Evolutionary conservation across 768 basidiomycete genomes (phyloP).

Genomic region (Polyporus arcularius): DNA sequence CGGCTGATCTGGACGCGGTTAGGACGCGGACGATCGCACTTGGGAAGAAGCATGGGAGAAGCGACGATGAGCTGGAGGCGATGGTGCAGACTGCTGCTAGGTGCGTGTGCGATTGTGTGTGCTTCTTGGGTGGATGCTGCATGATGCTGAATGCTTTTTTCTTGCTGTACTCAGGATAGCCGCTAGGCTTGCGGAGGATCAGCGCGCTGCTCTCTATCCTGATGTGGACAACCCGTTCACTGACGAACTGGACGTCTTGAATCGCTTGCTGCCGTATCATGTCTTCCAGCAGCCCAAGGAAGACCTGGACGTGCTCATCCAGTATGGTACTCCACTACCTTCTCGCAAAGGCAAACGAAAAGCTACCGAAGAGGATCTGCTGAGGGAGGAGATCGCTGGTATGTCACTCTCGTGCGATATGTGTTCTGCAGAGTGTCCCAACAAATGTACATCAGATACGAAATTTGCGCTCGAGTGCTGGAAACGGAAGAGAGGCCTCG

Average conservation of each 20-base stretch:
- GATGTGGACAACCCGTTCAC: slow-evolving; percentile 71
- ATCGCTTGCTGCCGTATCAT: slow-evolving; percentile 79
- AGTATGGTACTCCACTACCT: slow-evolving; percentile 3
- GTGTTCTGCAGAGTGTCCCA: background rate
- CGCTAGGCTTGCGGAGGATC: slow-evolving; percentile 61
- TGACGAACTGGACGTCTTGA: slow-evolving; percentile 61
- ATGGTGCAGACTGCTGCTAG: slow-evolving; percentile 49
- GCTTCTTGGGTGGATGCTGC: background rate
- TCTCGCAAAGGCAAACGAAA: slow-evolving; percentile 64
- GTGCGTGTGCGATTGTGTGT: slow-evolving; percentile 34
- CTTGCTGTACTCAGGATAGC: slow-evolving; percentile 44
- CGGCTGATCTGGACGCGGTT: slow-evolving; percentile 22
- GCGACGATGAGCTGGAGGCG: slow-evolving; percentile 52
- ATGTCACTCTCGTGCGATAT: slow-evolving; percentile 19
- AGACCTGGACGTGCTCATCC: slow-evolving; percentile 44
- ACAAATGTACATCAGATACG: slow-evolving; percentile 49
- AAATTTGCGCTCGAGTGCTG: slow-evolving; percentile 69
- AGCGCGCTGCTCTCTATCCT: slow-evolving; percentile 58
- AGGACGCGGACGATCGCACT: slow-evolving; percentile 14
- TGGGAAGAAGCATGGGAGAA: slow-evolving; percentile 37
- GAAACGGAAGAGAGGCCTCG: slow-evolving; percentile 54
- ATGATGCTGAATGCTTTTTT: background rate
- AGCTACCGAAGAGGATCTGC: slow-evolving; percentile 43
- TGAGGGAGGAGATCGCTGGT: slow-evolving; percentile 57
- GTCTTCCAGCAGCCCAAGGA: slow-evolving; percentile 74